A percentile compares a stretch with the other conserved stretches of the same genome.
phyloP scores from a whole-genome alignment of 1,284 basidiomycete species.

The Melampsora medusae region DNA sequence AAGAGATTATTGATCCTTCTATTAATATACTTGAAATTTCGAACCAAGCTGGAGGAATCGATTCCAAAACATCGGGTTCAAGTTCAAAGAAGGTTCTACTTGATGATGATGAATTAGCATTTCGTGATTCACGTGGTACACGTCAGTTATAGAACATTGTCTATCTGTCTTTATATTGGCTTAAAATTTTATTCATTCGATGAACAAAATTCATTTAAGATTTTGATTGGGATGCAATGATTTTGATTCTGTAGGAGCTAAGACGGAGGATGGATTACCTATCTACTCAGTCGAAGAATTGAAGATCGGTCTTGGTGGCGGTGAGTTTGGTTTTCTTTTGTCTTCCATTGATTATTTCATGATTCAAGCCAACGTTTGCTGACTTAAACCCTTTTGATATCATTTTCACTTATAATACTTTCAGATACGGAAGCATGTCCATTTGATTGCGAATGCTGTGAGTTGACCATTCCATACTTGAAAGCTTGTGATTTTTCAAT shows the following conservation, averaged over 20 bases:
- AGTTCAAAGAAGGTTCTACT: too few species aligned
- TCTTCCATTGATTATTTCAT: not conserved
- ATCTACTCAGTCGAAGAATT: conserved; percentile 7
- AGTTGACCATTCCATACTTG: not conserved
- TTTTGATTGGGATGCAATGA: not conserved
- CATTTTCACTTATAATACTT: too few species aligned
- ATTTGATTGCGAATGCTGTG: conserved; percentile 11
- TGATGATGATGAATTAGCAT: conserved; percentile 3
- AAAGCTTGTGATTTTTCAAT: too few species aligned
- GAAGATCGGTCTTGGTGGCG: not conserved
- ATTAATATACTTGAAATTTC: too few species aligned
- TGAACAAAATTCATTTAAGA: too few species aligned
- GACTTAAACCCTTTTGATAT: not conserved
- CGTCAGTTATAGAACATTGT: not conserved
- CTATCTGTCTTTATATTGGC: too few species aligned
- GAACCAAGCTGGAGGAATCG: too few species aligned
- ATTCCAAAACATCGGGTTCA: too few species aligned
- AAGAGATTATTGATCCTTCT: too few species aligned
- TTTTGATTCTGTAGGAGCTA: not conserved
- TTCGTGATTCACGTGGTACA: conserved; percentile 1
- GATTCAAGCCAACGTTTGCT: not conserved
- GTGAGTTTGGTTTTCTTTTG: not conserved
- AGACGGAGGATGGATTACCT: conserved; percentile 3
- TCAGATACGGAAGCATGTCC: conserved; percentile 5
- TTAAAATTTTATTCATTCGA: too few species aligned